A percentile compares a stretch with the other conserved stretches of the same genome.
These are phyloP conservation scores for Leptomonas pyrrhocoris DNA, from an alignment of 208 protist species.

Conservation along the genomic window DNA sequence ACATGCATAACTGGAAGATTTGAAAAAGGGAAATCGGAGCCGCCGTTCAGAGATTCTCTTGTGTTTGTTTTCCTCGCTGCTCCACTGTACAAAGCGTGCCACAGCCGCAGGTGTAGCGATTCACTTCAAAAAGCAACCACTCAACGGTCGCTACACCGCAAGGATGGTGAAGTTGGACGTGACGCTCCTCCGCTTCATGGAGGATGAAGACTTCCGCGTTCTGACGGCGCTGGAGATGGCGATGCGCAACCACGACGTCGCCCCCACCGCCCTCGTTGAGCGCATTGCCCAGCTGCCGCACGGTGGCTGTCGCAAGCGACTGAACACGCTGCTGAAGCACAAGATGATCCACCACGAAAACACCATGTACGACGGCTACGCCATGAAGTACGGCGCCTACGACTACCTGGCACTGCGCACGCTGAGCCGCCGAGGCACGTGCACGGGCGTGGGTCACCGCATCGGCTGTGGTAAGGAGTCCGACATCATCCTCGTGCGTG, in stretches of 20 bases:
- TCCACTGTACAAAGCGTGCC: no score
- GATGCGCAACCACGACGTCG: conserved; percentile 99
- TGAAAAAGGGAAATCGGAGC: no score
- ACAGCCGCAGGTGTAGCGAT: background rate
- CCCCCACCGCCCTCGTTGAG: conserved; percentile 94
- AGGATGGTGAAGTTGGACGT: conserved; percentile 91
- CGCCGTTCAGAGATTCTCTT: background rate
- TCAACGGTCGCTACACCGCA: background rate
- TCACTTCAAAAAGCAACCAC: background rate
- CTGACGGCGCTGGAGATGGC: conserved; percentile 97
- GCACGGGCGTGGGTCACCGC: conserved; percentile 93
- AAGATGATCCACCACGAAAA: conserved; percentile 96
- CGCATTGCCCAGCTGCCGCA: conserved; percentile 95
- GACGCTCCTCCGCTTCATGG: conserved; percentile 86
- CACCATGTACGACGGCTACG: conserved; percentile 97
- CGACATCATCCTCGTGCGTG: conserved; percentile 94
- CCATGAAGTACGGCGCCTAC: conserved; percentile 98
- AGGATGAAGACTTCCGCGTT: conserved; percentile 91
- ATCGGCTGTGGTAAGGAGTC: conserved; percentile 99
- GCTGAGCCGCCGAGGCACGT: conserved; percentile 90
- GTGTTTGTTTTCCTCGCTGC: conserved; percentile 9
- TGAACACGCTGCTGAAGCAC: conserved; percentile 89
- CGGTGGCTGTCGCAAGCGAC: conserved; percentile 92
- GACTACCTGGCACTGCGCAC: conserved; percentile 98
- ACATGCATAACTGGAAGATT: background rate